These are phyloP conservation scores for Quercus aquifolioides DNA, from an alignment of 306 rosid genomes.

Conservation along the genomic window DNA sequence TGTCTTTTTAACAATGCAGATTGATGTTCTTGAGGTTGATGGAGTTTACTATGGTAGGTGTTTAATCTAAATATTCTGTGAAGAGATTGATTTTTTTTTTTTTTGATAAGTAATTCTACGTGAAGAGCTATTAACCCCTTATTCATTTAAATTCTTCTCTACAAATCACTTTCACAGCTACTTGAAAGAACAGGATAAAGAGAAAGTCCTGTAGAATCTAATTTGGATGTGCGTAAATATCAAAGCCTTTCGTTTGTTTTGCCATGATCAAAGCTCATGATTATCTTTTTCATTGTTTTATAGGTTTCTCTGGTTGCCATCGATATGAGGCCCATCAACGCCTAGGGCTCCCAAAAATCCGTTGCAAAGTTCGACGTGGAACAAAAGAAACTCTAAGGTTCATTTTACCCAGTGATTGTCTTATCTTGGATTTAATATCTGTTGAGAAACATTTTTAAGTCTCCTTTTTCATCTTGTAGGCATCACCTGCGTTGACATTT, in stretches of 20 bases:
- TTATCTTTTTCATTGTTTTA: background rate
- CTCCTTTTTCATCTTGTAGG: conserved; percentile 45
- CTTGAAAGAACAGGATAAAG: no score
- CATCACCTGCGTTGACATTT: conserved; percentile 74
- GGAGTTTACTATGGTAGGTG: conserved; percentile 83
- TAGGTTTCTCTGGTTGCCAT: conserved; percentile 96
- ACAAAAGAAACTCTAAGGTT: conserved; percentile 92
- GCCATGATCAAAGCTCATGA: background rate
- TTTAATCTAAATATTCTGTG: background rate
- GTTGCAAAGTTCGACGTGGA: conserved; percentile 89
- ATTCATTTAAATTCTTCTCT: background rate
- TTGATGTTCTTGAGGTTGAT: conserved; percentile 95
- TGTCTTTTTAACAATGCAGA: conserved; percentile 46
- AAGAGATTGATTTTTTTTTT: no score
- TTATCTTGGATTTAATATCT: background rate
- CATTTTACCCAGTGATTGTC: background rate
- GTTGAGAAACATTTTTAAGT: background rate
- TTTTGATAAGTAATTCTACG: no score
- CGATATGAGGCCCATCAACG: conserved; percentile 94
- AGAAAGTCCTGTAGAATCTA: background rate
- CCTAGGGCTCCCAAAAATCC: conserved; percentile 85
- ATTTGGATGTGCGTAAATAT: background rate
- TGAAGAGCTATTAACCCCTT: background rate
- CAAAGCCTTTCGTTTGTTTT: background rate
- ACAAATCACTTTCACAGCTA: background rate